phyloP scores from a whole-genome alignment of 257 asterid species.

The Solanum neorickii region DNA sequence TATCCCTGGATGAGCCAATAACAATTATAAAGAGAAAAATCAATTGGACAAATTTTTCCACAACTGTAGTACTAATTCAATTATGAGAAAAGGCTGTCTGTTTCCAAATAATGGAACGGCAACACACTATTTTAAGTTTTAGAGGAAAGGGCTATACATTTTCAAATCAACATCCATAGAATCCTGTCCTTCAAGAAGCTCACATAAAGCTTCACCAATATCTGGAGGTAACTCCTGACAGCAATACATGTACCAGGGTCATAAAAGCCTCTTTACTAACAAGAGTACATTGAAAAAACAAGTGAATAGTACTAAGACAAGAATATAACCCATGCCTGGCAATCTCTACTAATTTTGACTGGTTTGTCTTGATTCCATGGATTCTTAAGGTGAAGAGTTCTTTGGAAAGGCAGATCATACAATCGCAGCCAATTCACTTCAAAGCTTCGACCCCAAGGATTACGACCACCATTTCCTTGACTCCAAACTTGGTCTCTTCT shows the following conservation, averaged over 20 bases:
- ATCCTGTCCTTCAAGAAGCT: conserved; percentile 65
- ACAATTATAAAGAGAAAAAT: not conserved
- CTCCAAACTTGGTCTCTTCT: conserved; percentile 79
- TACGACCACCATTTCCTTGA: conserved; percentile 59
- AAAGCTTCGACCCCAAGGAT: conserved; percentile 93
- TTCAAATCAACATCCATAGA: conserved; percentile 32
- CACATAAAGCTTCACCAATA: conserved; percentile 90
- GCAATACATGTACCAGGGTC: conserved; percentile 14
- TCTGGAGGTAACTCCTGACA: conserved; percentile 82
- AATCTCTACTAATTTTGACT: conserved; percentile 92
- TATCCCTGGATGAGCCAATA: conserved; percentile 43
- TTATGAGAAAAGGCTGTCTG: not conserved
- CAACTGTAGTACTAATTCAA: not conserved
- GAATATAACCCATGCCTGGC: conserved; percentile 46
- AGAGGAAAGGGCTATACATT: conserved; percentile 11
- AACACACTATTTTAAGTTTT: not conserved
- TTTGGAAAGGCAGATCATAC: conserved; percentile 71
- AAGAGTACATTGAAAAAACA: not conserved
- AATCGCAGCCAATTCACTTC: conserved; percentile 77
- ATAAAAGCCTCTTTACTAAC: conserved; percentile 1
- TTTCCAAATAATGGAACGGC: not conserved
- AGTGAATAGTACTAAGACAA: not conserved
- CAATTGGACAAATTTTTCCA: not conserved
- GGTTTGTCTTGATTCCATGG: conserved; percentile 86
- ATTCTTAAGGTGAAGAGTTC: conserved; percentile 84